phyloP scores from a whole-genome alignment of 331 rosid species.

The Stylosanthes scabra region DNA sequence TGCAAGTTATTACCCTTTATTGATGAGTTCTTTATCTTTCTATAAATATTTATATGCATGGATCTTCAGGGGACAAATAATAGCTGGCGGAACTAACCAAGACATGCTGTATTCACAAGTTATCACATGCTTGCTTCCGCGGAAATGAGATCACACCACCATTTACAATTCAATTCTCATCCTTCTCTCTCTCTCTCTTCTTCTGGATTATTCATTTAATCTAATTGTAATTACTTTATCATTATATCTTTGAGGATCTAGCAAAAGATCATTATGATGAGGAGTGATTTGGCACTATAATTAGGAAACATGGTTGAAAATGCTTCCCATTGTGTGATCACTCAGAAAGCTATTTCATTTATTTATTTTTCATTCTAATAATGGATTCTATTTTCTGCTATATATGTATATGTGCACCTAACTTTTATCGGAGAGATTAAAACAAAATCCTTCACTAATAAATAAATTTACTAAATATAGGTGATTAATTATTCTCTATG shows the following conservation, averaged over 20 bases:
- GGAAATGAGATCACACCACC: conserved; percentile 27
- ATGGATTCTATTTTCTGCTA: background rate
- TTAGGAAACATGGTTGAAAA: conserved; percentile 14
- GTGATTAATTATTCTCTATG: conserved; percentile 20
- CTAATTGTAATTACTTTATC: conserved; percentile 7
- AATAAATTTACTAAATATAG: background rate
- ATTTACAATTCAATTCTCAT: background rate
- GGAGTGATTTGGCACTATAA: conserved; percentile 26
- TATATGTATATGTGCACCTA: no score
- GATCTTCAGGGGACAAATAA: conserved; percentile 39
- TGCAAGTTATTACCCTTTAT: conserved; percentile 13
- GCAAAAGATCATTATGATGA: background rate
- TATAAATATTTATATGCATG: conserved; percentile 13
- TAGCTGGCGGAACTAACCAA: conserved; percentile 54
- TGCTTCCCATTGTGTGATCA: conserved; percentile 36
- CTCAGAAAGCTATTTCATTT: background rate
- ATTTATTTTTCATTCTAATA: conserved; percentile 17
- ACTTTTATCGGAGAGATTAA: no score
- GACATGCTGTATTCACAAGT: conserved; percentile 53
- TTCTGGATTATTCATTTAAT: conserved; percentile 23
- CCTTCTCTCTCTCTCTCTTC: background rate
- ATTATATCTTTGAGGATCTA: conserved; percentile 26
- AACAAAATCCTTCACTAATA: no score
- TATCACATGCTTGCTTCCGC: conserved; percentile 42
- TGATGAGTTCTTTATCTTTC: conserved; percentile 33